Evolutionary conservation across 2,329 filamentous ascomycete species (phyloP).

Genomic region (Chrysoporthe austroafricana): DNA sequence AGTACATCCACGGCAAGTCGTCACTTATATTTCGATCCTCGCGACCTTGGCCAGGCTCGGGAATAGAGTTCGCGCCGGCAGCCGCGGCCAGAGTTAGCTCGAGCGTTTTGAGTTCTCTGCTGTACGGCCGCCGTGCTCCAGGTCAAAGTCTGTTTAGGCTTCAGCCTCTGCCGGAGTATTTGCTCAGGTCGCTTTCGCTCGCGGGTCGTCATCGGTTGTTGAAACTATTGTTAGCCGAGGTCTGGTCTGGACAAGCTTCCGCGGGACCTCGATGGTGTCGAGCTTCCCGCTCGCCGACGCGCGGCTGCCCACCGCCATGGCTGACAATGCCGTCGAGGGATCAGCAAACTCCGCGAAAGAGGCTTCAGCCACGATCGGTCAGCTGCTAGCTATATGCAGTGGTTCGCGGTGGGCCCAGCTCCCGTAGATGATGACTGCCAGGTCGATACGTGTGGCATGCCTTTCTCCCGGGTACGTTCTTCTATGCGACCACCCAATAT

Average conservation of each 20-base stretch:
- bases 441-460: not conserved
- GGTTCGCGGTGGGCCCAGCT: not conserved
- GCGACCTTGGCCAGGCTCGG: not conserved
- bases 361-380: constrained; percentile 8
- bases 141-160: not conserved
- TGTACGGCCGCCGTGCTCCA: not conserved
- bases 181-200: no score
- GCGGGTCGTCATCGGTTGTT: not conserved
- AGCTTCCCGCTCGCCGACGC: constrained; percentile 1
- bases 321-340: not conserved
- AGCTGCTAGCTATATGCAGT: constrained; percentile 4
- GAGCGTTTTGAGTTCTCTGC: not conserved
- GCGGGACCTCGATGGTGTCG: not conserved
- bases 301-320: constrained; percentile 6
- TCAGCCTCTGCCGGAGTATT: no score
- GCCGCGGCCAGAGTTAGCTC: not conserved
- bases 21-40: not conserved
- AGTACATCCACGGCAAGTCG: not conserved
- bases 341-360: constrained; percentile 3
- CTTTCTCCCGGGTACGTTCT: not conserved
- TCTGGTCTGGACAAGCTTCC: not conserved
- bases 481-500: not conserved
- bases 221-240: no score
- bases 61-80: constrained; percentile 5
- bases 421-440: not conserved